Evolutionary conservation across 176 grass and related monocot genomes (phyloP).

Genomic region (Elaeis guineensis): DNA sequence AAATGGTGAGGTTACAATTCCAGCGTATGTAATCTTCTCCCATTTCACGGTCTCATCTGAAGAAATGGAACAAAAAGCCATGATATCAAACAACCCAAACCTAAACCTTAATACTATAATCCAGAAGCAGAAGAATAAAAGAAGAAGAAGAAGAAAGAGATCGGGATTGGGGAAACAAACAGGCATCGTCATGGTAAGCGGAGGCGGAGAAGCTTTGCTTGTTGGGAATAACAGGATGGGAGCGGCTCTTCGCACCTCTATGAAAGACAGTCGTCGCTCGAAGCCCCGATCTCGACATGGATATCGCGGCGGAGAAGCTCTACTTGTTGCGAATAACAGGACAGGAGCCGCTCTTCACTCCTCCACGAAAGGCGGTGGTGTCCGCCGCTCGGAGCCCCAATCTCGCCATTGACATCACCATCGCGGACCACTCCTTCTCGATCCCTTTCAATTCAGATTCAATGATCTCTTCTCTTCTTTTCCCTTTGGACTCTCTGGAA

Average conservation of each 20-base stretch:
- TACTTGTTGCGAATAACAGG: constrained; percentile 1
- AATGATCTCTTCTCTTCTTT: too few relatives aligned
- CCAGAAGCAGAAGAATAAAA: too few relatives aligned
- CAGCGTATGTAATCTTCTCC: constrained; percentile 89
- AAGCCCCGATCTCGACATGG: too few relatives aligned
- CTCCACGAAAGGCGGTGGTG: constrained; percentile 3
- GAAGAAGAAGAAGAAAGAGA: background rate
- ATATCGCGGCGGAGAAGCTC: too few relatives aligned
- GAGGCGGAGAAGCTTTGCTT: too few relatives aligned
- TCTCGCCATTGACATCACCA: constrained; percentile 63
- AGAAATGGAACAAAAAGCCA: too few relatives aligned
- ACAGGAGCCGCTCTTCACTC: constrained; percentile 12
- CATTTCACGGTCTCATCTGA: constrained; percentile 83
- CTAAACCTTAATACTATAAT: background rate
- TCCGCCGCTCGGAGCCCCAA: constrained; percentile 53
- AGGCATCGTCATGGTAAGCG: constrained; percentile 51
- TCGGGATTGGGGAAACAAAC: constrained; percentile 24
- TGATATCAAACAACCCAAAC: background rate
- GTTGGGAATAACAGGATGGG: too few relatives aligned
- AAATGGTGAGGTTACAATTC: constrained; percentile 50
- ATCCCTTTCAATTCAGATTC: background rate
- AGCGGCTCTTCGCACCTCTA: too few relatives aligned
- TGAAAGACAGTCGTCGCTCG: too few relatives aligned
- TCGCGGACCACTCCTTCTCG: constrained; percentile 11
- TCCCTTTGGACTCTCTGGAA: too few relatives aligned